Base-by-base conservation (phyloP, 2,329 filamentous ascomycete genomes). In the Neurospora sp. region DNA sequence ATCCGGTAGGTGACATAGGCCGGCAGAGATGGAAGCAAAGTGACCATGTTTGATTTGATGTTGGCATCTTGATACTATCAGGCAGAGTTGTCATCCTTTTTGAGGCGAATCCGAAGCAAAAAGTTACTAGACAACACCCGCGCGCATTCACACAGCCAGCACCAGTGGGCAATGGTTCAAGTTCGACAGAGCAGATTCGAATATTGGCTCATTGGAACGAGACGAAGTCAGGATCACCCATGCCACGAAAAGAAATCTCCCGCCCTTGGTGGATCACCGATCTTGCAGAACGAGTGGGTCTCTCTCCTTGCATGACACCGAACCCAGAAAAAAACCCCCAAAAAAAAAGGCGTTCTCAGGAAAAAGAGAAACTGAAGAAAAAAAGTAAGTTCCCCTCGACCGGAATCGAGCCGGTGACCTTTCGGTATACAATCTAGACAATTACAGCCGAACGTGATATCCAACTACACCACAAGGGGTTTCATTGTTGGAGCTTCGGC, bases 391-490 rank as follows among this genome's bases (percentile, higher is more conserved):
- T 69, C 68, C 67, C 68, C 68, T 69, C 68, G 66, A 69, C 65
- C 68, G 68, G 68, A 69, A 69, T 69, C 68, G 68, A 69, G 68
- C 68, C 68, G 68, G 65, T 69, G 68, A 69, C 68, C 68, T 69
- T 69, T 69, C 68, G 68, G 65, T 69, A 66, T 66, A 69, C 57
- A 66, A 69, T 66, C 41, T 66, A 36, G n/a, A 15, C 68, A 69
- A 66, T 69, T 69, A 69, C 68, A 69, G 68, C 65, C 68, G 68
- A 69, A 69, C 68, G 68, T 69, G 68, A 69, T 69, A 69, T 19
- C 68, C 68, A 69, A 69, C 68, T 69, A 69, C 68, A 69, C 68
- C 68, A 69, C 66, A 67, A 69, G 68, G 68, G 67, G 68, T 57
- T 68, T 57, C 8, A 8, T 17, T 62, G 28, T 17, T 28, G 6